Evolutionary conservation across 768 basidiomycete genomes (phyloP), one percentile per base, ranked within the genome.

Genomic region (Naganishia friedmannii): DNA sequence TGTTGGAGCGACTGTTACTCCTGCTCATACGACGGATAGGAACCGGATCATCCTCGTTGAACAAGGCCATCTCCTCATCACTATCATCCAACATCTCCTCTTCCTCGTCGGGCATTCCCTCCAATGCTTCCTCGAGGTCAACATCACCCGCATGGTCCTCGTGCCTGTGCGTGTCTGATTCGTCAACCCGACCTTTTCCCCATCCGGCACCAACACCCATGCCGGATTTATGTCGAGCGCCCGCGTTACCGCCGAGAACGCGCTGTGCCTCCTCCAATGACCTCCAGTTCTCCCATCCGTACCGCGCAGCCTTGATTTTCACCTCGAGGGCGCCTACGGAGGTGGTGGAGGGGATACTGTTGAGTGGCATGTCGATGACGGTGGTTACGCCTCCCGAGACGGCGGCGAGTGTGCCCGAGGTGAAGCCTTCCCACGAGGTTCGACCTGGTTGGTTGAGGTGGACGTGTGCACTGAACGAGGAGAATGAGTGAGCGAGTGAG

Each of bases 291-390:
- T 69, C 68, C 76, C 93, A 88, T 2, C 86, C 87, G 26, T 65
- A 70, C 58, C 80, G 75, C 2, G 95, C 92, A 0, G 88, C 90
- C 13, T 79, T 77, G 6, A 87, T 85, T 83, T 98, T 98, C 31
- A 83, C 75, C 55, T 86, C 82, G 10, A 98, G 84, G 77, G 95
- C 88, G 6, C 82, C 82, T 9, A 92, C 85, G 0, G 92, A 93
- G 1, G 92, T 94, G 0, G 96, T 97, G 0, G 96, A 93, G 0
- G 95, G 95, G 66, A 98, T 91, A 1, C 93, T 95, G 81, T 99
- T 97, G 67, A 99, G 84, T 2, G 95, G 96, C 95, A 98, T 99
- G 82, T 98, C 96, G 37, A 97, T 89, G 26, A 98, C 83, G 7
- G 92, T 92, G 9, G 94, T 97, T n/a, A 97, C 87, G 8, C 95